Percentiles rank a stretch among this genome's conserved stretches.
Conservation (phyloP, 306 rosid species). For the Luffa acutangula region DNA sequence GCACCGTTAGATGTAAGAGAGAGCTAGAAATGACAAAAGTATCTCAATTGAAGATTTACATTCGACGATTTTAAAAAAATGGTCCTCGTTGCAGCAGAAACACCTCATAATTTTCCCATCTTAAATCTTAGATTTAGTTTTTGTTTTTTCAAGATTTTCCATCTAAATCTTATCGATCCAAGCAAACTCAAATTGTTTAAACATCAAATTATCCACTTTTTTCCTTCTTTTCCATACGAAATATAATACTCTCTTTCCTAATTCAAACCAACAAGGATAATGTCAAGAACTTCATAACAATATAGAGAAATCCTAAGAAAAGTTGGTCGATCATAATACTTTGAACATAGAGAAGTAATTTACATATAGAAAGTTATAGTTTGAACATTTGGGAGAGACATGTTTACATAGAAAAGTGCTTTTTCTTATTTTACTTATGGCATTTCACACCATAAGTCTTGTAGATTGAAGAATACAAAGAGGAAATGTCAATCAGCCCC, state of each 20-base stretch:
- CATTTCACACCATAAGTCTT: neutral
- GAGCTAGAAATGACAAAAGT: too few species aligned
- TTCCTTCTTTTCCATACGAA: neutral
- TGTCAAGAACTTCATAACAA: neutral
- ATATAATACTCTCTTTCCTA: neutral
- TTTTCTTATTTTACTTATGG: neutral
- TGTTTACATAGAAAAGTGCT: neutral
- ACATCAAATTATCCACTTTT: neutral
- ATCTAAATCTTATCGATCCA: too few species aligned
- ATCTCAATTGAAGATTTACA: too few species aligned
- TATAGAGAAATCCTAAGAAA: neutral
- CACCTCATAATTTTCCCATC: too few species aligned
- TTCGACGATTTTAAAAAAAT: too few species aligned
- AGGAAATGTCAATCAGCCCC: neutral
- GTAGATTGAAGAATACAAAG: neutral
- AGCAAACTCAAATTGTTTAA: too few species aligned
- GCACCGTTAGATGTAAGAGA: too few species aligned
- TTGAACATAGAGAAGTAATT: neutral
- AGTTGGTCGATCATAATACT: neutral
- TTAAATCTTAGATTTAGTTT: too few species aligned
- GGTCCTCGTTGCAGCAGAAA: too few species aligned
- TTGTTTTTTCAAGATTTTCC: too few species aligned
- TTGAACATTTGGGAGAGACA: neutral
- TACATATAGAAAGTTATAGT: neutral
- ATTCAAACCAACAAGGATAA: neutral